Evolutionary conservation across 768 basidiomycete species (phyloP).

Genomic region (Kwoniella sp.): DNA sequence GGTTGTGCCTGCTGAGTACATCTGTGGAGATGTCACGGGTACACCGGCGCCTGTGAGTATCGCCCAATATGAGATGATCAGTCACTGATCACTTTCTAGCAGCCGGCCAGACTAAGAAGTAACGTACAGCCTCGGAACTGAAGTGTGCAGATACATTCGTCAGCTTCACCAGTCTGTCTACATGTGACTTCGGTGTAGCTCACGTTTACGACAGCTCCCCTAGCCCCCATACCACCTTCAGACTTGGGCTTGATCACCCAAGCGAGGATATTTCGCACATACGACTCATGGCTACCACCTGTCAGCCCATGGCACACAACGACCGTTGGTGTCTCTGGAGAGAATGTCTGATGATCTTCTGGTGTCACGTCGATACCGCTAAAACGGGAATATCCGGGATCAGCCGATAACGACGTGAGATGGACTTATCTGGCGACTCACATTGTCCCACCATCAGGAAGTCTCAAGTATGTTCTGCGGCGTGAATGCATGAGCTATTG

Average conservation of each 20-base stretch:
- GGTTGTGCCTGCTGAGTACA: constrained; percentile 76
- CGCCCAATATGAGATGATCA: background rate
- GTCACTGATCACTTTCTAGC: background rate
- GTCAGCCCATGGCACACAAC: constrained; percentile 55
- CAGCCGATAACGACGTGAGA: background rate
- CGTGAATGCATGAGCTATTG: constrained; percentile 8
- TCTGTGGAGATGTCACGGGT: constrained; percentile 75
- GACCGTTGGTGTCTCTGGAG: constrained; percentile 44
- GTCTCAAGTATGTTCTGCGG: constrained; percentile 55
- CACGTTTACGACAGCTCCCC: constrained; percentile 58
- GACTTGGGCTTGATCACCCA: constrained; percentile 70
- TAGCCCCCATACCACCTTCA: constrained; percentile 85
- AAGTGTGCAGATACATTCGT: background rate
- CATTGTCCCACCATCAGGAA: constrained; percentile 60
- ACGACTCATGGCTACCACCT: constrained; percentile 69
- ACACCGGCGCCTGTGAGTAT: constrained; percentile 66
- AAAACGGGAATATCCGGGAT: background rate
- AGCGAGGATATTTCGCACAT: constrained; percentile 78
- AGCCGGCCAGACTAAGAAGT: background rate
- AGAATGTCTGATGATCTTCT: constrained; percentile 29
- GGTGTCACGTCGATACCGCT: constrained; percentile 53
- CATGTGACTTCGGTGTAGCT: background rate
- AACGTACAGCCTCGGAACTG: constrained; percentile 81
- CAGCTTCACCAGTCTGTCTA: background rate
- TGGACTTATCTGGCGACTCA: constrained; percentile 17